These are phyloP conservation scores for Anthracocystis setariae DNA, from an alignment of 1,284 basidiomycete genomes.

Conservation along the genomic window DNA sequence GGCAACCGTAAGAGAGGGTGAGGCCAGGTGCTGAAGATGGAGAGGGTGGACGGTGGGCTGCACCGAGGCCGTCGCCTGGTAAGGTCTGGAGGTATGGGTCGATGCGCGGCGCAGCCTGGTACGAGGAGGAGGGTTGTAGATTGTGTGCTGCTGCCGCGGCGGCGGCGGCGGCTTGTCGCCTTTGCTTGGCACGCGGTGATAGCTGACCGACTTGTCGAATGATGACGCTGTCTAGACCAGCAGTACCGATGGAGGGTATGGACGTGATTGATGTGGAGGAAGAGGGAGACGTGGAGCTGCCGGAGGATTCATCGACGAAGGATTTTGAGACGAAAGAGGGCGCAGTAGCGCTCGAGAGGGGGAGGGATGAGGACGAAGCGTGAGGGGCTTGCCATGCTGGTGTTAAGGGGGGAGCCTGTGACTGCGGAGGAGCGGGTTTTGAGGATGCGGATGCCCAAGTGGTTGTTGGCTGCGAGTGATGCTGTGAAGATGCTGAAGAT, in stretches of 20 bases:
- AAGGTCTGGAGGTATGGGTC: constrained; percentile 24
- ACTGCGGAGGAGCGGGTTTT: background rate
- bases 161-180: constrained; percentile 14
- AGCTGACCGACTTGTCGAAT: constrained; percentile 11
- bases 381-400: background rate
- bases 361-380: background rate
- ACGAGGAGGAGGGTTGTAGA: background rate
- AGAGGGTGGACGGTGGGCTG: constrained; percentile 40
- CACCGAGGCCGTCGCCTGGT: constrained; percentile 14
- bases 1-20: constrained; percentile 47
- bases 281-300: background rate
- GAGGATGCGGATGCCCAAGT: background rate
- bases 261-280: background rate
- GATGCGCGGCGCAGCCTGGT: constrained; percentile 2
- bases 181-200: constrained; percentile 23
- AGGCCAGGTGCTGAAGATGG: constrained; percentile 44
- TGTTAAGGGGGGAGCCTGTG: background rate
- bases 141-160: constrained; percentile 6
- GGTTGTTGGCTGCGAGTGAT: background rate
- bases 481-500: background rate
- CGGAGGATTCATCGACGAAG: background rate
- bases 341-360: background rate
- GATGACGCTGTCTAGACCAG: constrained; percentile 1
- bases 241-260: background rate
- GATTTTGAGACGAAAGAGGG: constrained; percentile 2